Conservation (phyloP, 495 filamentous ascomycete species). For the Thermochaetoides thermophila region DNA sequence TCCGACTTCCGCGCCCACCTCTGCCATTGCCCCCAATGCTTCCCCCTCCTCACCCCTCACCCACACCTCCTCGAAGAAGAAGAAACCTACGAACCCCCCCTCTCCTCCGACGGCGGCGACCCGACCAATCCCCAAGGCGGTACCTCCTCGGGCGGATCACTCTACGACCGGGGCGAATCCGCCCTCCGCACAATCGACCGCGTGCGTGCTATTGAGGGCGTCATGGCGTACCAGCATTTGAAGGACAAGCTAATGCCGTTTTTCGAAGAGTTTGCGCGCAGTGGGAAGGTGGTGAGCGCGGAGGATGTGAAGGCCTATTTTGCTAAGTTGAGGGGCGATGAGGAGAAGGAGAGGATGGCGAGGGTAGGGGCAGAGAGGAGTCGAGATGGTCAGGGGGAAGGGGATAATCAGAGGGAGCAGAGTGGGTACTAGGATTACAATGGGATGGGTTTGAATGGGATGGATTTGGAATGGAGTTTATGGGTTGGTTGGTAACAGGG, state of each 20-base stretch:
- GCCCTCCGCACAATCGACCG: slow-evolving; percentile 82
- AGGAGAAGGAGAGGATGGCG: slow-evolving; percentile 36
- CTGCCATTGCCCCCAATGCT: slow-evolving; percentile 52
- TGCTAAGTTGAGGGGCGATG: slow-evolving; percentile 82
- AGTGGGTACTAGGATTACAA: slow-evolving; percentile 47
- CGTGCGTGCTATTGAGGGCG: slow-evolving; percentile 85
- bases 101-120: slow-evolving; percentile 38
- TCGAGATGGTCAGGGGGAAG: slow-evolving; percentile 1
- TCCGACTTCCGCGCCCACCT: background rate
- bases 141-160: slow-evolving; percentile 42
- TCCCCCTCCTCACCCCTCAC: slow-evolving; percentile 51
- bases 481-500: background rate
- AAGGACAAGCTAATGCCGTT: slow-evolving; percentile 90
- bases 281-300: slow-evolving; percentile 66
- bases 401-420: slow-evolving; percentile 41
- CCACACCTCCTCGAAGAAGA: slow-evolving; percentile 83
- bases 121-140: slow-evolving; percentile 27
- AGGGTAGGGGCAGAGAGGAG: slow-evolving; percentile 27
- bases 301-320: slow-evolving; percentile 96
- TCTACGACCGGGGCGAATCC: slow-evolving; percentile 80
- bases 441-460: slow-evolving; percentile 1
- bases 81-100: slow-evolving; percentile 76
- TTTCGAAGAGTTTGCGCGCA: slow-evolving; percentile 84
- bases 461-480: too few relatives aligned
- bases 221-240: slow-evolving; percentile 91